These are phyloP conservation scores for Urochloa ruziziensis DNA, from an alignment of 176 grass and related monocot genomes.

Conservation along the genomic window DNA sequence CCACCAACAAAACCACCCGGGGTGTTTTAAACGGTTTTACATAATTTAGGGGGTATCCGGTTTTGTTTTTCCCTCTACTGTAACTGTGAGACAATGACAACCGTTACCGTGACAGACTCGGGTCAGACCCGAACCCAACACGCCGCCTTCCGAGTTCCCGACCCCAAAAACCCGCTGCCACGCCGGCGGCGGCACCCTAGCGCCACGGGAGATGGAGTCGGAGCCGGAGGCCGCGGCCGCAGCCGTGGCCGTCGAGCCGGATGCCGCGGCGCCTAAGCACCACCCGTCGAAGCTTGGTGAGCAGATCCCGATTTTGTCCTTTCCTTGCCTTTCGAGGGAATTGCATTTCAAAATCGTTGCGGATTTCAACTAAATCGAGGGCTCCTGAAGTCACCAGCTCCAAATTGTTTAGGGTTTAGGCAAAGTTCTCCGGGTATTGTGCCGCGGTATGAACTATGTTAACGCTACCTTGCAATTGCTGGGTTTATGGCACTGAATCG, in stretches of 20 bases:
- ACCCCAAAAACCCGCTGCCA: neutral
- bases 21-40: no score
- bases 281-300: conserved; percentile 31
- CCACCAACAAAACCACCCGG: no score
- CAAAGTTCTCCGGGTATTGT: neutral
- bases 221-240: neutral
- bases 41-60: no score
- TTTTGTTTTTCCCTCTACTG: no score
- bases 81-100: no score
- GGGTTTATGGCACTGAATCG: neutral
- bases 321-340: neutral
- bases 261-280: neutral
- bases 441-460: neutral
- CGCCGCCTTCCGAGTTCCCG: no score
- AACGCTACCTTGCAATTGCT: neutral
- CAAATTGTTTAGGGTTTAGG: neutral
- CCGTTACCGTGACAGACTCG: no score
- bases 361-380: neutral
- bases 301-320: neutral
- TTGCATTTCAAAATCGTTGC: neutral
- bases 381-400: neutral
- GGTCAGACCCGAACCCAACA: no score
- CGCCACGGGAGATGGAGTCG: conserved; percentile 1
- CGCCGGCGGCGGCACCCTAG: neutral
- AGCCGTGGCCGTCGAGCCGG: neutral